Evolutionary conservation across 2,329 filamentous ascomycete genomes (phyloP).

Genomic region (Mariannaea sp.): DNA sequence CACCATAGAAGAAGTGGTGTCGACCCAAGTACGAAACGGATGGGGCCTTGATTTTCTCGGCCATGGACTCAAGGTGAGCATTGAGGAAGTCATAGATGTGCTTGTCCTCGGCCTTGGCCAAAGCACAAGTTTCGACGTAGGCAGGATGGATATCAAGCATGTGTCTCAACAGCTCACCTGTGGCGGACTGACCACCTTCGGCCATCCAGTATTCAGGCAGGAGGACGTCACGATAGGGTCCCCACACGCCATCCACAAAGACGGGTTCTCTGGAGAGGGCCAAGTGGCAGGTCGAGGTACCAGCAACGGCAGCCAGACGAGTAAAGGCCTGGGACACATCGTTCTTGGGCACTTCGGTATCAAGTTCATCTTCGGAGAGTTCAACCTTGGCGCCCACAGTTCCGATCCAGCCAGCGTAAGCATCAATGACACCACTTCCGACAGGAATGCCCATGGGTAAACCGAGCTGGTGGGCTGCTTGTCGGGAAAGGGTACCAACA

Average conservation of each 20-base stretch:
- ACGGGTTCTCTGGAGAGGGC: constrained; percentile 93
- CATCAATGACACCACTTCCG: constrained; percentile 95
- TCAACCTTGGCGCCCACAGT: constrained; percentile 97
- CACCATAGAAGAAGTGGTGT: constrained; percentile 98
- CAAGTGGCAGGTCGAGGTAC: constrained; percentile 95
- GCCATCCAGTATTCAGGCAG: constrained; percentile 95
- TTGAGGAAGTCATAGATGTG: constrained; percentile 98
- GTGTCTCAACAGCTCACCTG: constrained; percentile 91
- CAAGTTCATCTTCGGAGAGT: constrained; percentile 68
- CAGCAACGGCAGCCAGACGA: constrained; percentile 89
- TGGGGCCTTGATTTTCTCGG: constrained; percentile 70
- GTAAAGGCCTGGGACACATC: constrained; percentile 92
- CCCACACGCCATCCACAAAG: constrained; percentile 96
- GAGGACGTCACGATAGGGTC: constrained; percentile 92
- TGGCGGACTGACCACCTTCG: constrained; percentile 95
- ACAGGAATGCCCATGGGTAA: constrained; percentile 87
- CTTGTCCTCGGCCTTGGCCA: constrained; percentile 79
- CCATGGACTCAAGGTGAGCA: constrained; percentile 78
- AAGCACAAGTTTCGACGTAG: constrained; percentile 76
- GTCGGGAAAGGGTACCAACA: constrained; percentile 82
- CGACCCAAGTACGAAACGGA: constrained; percentile 83
- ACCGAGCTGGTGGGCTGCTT: constrained; percentile 81
- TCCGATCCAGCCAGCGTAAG: constrained; percentile 97
- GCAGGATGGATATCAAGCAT: constrained; percentile 95
- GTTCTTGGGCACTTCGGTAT: constrained; percentile 72